These are phyloP conservation scores for sweet orange (Citrus sinensis) DNA, from an alignment of 345 rosid species.

Conservation along the genomic window DNA sequence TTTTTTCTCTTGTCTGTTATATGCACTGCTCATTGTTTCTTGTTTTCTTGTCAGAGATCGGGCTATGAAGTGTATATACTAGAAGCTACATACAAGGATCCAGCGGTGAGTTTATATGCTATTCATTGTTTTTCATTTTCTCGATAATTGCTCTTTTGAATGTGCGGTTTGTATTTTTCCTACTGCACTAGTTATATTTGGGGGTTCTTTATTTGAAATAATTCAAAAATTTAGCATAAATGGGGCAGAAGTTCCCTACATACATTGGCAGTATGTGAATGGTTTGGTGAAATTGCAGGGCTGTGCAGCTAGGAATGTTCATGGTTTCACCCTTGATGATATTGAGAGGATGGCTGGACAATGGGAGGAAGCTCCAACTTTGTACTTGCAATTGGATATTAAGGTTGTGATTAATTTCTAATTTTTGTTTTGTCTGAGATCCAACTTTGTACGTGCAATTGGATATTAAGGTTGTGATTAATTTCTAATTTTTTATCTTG, in stretches of 20 bases:
- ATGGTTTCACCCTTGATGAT: slow-evolving; percentile 74
- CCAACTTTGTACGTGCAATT: slow-evolving; percentile 72
- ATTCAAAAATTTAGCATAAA: background rate
- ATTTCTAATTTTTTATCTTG: slow-evolving; percentile 7
- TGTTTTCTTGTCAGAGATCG: slow-evolving; percentile 61
- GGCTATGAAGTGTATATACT: slow-evolving; percentile 90
- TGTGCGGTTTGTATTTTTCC: background rate
- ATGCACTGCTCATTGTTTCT: slow-evolving; percentile 25
- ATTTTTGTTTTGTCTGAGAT: slow-evolving; percentile 19
- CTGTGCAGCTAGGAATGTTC: slow-evolving; percentile 94
- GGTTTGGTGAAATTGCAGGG: slow-evolving; percentile 53
- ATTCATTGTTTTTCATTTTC: background rate
- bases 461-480: slow-evolving; percentile 61
- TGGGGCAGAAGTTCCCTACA: slow-evolving; percentile 5
- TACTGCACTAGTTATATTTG: background rate
- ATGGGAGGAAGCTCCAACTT: slow-evolving; percentile 86
- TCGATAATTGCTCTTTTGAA: background rate
- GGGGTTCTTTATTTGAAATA: background rate
- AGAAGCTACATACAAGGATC: slow-evolving; percentile 90
- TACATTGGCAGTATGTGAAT: slow-evolving; percentile 11
- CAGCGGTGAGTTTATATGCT: slow-evolving; percentile 53
- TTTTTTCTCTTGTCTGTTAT: background rate
- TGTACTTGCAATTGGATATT: slow-evolving; percentile 69
- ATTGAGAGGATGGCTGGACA: slow-evolving; percentile 73
- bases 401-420: no score